Conservation (phyloP, 805 yeast species). For the Saccharomyces jurei region DNA sequence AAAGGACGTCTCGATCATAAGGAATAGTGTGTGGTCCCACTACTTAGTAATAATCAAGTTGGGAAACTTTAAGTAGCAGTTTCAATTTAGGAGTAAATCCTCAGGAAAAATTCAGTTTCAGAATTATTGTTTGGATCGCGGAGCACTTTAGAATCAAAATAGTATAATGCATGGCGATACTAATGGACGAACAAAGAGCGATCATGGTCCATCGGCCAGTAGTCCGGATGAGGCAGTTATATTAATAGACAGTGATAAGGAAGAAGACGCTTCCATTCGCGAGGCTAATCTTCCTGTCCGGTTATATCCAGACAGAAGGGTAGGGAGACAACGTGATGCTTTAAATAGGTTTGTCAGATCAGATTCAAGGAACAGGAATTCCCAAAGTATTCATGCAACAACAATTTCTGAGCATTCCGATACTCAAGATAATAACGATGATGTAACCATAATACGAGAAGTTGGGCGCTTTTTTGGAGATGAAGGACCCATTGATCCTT, state of each 20-base stretch:
- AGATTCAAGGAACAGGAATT: background rate
- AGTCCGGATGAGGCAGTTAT: conserved; percentile 10
- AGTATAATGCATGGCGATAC: background rate
- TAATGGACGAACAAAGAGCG: background rate
- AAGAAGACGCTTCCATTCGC: conserved; percentile 17
- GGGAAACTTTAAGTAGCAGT: background rate
- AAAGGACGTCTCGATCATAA: background rate
- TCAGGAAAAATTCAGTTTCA: background rate
- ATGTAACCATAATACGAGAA: conserved; percentile 15
- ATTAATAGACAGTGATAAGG: conserved; percentile 25
- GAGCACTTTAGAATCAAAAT: background rate
- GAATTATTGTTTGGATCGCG: background rate
- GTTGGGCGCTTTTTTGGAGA: conserved; percentile 6
- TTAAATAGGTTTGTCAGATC: conserved; percentile 10
- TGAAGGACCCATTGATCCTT: conserved; percentile 16
- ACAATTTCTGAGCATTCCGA: background rate
- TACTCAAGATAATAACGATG: conserved; percentile 13
- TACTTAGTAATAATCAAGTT: background rate
- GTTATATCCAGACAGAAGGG: conserved; percentile 10
- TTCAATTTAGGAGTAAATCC: background rate
- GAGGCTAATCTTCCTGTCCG: conserved; percentile 9
- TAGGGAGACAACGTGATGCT: conserved; percentile 14
- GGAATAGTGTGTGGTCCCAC: background rate
- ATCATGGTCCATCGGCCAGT: background rate
- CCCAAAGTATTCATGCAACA: background rate